Evolutionary conservation across 2,329 filamentous ascomycete genomes (phyloP).

Genomic region (Botryosphaeria agaves): DNA sequence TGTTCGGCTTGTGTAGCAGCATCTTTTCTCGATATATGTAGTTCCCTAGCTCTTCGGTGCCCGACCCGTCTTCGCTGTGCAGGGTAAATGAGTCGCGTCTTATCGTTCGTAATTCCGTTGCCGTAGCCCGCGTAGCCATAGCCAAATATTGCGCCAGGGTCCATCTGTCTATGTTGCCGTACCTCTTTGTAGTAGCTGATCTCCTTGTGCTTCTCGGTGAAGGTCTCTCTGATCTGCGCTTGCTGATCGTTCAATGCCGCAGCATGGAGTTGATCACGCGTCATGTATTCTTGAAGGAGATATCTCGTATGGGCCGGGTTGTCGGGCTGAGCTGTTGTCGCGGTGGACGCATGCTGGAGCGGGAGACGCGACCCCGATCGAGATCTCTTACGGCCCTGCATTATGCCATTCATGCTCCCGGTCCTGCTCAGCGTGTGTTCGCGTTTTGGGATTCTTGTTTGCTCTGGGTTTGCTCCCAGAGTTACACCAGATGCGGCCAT

Average conservation of each 20-base stretch:
- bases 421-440: conserved; percentile 10
- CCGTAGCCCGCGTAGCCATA: conserved; percentile 75
- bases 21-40: conserved; percentile 65
- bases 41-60: conserved; percentile 52
- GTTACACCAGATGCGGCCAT: conserved; percentile 34
- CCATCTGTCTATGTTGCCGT: conserved; percentile 39
- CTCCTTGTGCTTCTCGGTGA: conserved; percentile 47
- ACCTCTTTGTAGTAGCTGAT: conserved; percentile 53
- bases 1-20: conserved; percentile 75
- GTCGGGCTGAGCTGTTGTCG: conserved; percentile 11
- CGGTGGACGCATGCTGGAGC: conserved; percentile 15
- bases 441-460: conserved; percentile 14
- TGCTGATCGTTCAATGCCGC: conserved; percentile 33
- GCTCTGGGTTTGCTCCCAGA: conserved; percentile 14
- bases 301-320: neutral
- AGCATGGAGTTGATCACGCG: conserved; percentile 43
- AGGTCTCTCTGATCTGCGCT: conserved; percentile 23
- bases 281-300: conserved; percentile 45
- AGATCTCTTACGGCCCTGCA: conserved; percentile 38
- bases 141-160: conserved; percentile 44
- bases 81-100: conserved; percentile 63
- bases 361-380: conserved; percentile 38
- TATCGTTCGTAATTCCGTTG: conserved; percentile 64
- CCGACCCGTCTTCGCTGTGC: conserved; percentile 58
- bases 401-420: conserved; percentile 28